Evolutionary conservation across 2,329 filamentous ascomycete species (phyloP).

Genomic region (Rugonectria rugulosa): DNA sequence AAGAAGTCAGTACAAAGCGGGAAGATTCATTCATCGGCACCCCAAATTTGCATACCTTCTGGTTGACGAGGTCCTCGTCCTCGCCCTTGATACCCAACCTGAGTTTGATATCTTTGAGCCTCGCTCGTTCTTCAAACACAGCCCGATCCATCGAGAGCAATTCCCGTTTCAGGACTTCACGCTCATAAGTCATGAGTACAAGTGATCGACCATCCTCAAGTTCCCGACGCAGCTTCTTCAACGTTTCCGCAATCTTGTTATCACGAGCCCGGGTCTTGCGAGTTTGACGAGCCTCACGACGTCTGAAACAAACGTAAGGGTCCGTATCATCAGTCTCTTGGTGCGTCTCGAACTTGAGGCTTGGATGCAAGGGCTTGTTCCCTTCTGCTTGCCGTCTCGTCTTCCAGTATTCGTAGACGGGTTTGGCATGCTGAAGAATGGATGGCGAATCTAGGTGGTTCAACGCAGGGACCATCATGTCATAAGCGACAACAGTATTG

Average conservation of each 20-base stretch:
- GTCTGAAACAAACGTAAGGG: slow-evolving; percentile 97
- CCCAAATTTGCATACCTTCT: slow-evolving; percentile 72
- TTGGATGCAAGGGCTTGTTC: slow-evolving; percentile 78
- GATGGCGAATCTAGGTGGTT: slow-evolving; percentile 58
- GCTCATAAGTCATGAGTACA: slow-evolving; percentile 77
- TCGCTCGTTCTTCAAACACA: slow-evolving; percentile 83
- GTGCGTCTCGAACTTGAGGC: slow-evolving; percentile 91
- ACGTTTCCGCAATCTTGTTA: slow-evolving; percentile 91
- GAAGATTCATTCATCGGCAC: slow-evolving; percentile 37
- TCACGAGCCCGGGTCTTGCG: slow-evolving; percentile 95
- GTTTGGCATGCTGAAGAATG: slow-evolving; percentile 69
- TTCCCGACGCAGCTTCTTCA: slow-evolving; percentile 89
- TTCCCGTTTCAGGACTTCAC: slow-evolving; percentile 82
- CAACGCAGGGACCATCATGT: slow-evolving; percentile 76
- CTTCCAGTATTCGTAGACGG: slow-evolving; percentile 92
- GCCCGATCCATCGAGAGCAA: slow-evolving; percentile 76
- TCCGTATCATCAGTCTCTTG: slow-evolving; percentile 95
- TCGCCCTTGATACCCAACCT: slow-evolving; percentile 89
- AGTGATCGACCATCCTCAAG: slow-evolving; percentile 87
- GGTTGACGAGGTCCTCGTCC: slow-evolving; percentile 93
- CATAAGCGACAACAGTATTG: slow-evolving; percentile 81
- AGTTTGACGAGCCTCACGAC: slow-evolving; percentile 91
- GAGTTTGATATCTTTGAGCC: slow-evolving; percentile 87
- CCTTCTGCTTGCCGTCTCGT: slow-evolving; percentile 68
- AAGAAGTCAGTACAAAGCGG: slow-evolving; percentile 46